Evolutionary conservation across 73 alveolate genomes (phyloP), one percentile per base, ranked within the genome.

Genomic region (Paramecium tetraurelia): DNA sequence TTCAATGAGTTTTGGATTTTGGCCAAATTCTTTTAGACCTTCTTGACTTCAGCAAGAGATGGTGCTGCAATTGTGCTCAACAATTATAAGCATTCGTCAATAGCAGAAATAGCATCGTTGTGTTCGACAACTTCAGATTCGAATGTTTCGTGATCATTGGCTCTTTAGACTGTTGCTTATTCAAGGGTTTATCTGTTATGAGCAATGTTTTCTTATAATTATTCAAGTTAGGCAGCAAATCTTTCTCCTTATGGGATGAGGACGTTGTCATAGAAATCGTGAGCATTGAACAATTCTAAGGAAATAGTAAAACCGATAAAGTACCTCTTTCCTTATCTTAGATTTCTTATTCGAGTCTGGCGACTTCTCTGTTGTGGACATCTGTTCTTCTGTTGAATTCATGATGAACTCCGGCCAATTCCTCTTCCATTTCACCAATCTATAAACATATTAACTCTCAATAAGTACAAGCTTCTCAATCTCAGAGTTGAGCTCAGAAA

Each of bases 341-440:
- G 90, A 80, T 80, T 46, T 80, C 90, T 80, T 80, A 80, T 80
- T 80, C 90, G 90, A 80, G 90, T 80, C 90, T 80, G 27, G 90
- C 53, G 4, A 80, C 90, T 44, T 80, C 90, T 80, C 90, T 80
- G 75, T 80, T 80, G 90, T 80, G 90, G 9, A 44, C 43, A 48
- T 80, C 90, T 31, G 90, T 80, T 80, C 90, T 41, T 80, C 90
- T 80, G 0, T 31, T 1, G 72, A 31, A 80, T 80, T 80, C 75
- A 41, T 41, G 76, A 48, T 80, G 90, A 40, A 80, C 72, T 12
- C 33, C 90, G 21, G 46, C 70, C 35, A 80, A 80, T 46, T 80
- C 90, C n/a, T 33, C 75, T 80, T 41, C 43, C 75, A 80, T 6
- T 48, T 80, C 90, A 44, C 16, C 90, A 72, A 72, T 35, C 86